Base-by-base conservation (phyloP, 2,329 filamentous ascomycete species). In the Eurotiales sp. region DNA sequence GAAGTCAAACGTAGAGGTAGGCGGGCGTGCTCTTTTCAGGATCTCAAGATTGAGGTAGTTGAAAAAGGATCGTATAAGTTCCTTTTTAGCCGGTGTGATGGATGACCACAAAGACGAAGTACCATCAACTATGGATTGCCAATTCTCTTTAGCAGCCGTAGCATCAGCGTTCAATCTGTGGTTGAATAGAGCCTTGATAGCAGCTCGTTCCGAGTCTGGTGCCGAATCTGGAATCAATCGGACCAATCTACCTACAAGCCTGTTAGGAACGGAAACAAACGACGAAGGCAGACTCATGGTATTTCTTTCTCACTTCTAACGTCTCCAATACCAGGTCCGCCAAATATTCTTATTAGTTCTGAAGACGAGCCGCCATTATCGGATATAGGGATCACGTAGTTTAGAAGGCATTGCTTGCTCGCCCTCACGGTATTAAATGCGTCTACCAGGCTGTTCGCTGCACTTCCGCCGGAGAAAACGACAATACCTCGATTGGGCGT, bases 281-380 rank as follows among this genome's bases (percentile, higher is more conserved):
- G 32, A 8, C n/a, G n/a, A n/a, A n/a, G n/a, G n/a, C n/a, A n/a
- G n/a, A n/a, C n/a, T n/a, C 17, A 17, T 10, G 22, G 19, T 12
- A 34, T 25, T 36, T 14, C 29, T 32, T 19, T 72, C 80, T 58
- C 72, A 87, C 85, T 88, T 65, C 87, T 77, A 22, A 90, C 81
- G 72, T 91, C 87, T 51, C 87, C 87, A 62, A 90, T 78, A 2
- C 92, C 92, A 58, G 92, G 92, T 1, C 93, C 93, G 12, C 92
- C 93, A 71, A 97, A 93, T 30, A 97, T 90, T 30, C 93, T 82
- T 58, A 96, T 95, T 62, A 96, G 76, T 73, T 97, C 92, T 40
- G 89, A 95, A 2, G 90, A 95, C 60, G 88, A 95, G 34, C 92
- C 92, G 44, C 92, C 92, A 70, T 97, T 97, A 72, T 97, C 92